Conservation (phyloP, 2,329 filamentous ascomycete species). For the Pseudopithomyces maydicus region DNA sequence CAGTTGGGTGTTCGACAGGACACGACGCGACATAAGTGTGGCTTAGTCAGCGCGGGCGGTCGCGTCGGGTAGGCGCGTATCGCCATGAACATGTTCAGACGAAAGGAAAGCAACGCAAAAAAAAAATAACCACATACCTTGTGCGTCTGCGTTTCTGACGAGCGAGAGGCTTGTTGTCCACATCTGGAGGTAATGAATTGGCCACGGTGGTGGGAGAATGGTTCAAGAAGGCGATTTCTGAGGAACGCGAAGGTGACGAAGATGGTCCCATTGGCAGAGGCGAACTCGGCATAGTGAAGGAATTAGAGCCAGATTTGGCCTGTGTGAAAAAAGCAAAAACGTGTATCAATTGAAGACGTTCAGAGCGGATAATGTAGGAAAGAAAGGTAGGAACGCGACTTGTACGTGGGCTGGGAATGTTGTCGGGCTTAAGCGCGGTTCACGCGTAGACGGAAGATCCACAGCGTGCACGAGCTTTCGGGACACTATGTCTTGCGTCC, state of each 20-base stretch:
- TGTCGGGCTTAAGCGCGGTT: constrained; percentile 10
- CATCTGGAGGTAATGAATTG: constrained; percentile 60
- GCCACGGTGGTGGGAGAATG: constrained; percentile 63
- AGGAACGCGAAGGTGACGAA: constrained; percentile 16
- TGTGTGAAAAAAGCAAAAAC: background rate
- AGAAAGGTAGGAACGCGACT: constrained; percentile 1
- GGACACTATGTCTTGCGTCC: constrained; percentile 8
- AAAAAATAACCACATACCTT: constrained; percentile 53
- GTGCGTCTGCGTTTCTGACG: constrained; percentile 67
- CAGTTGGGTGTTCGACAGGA: background rate
- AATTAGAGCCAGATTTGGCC: background rate
- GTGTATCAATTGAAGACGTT: background rate
- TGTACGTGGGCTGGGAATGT: constrained; percentile 5
- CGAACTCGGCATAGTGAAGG: constrained; percentile 8
- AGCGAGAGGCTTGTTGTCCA: constrained; percentile 64
- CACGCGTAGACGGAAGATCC: background rate
- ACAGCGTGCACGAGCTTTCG: constrained; percentile 2
- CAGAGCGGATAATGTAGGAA: background rate
- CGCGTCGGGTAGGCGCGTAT: constrained; percentile 30
- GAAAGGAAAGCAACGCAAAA: constrained; percentile 18
- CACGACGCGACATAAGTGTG: constrained; percentile 3
- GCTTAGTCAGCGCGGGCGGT: constrained; percentile 15
- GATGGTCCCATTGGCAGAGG: constrained; percentile 15
- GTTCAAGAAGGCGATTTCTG: constrained; percentile 61
- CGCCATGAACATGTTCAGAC: constrained; percentile 19